A percentile compares a stretch with the other conserved stretches of the same genome.
These are phyloP conservation scores for Hyaloscypha variabilis DNA, from an alignment of 495 filamentous ascomycete genomes.

Conservation along the genomic window DNA sequence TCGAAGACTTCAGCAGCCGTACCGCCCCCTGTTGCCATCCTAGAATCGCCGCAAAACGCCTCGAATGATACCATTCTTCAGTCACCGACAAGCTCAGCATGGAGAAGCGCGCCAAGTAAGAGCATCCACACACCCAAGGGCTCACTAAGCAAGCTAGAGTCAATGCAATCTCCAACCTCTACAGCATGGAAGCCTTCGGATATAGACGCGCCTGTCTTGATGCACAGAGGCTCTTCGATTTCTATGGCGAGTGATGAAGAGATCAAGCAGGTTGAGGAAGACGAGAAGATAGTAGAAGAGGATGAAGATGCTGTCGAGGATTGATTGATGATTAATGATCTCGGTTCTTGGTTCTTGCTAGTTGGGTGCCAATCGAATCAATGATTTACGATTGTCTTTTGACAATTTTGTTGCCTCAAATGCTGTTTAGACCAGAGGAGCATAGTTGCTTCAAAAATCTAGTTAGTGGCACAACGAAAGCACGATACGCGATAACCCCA, in stretches of 20 bases:
- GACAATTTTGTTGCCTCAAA: too few species aligned
- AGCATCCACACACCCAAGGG: slow-evolving; percentile 8
- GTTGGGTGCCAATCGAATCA: background rate
- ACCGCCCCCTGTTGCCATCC: slow-evolving; percentile 20
- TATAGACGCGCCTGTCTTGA: slow-evolving; percentile 37
- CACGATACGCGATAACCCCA: too few species aligned
- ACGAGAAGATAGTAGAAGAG: slow-evolving; percentile 36
- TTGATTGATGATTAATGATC: background rate
- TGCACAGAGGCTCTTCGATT: slow-evolving; percentile 24
- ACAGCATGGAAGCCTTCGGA: slow-evolving; percentile 48
- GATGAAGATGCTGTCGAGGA: slow-evolving; percentile 32
- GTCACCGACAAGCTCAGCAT: slow-evolving; percentile 43
- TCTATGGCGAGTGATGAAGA: slow-evolving; percentile 33
- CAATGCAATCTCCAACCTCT: slow-evolving; percentile 48
- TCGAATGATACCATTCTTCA: slow-evolving; percentile 29
- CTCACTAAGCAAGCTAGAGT: slow-evolving; percentile 22
- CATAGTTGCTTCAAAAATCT: background rate
- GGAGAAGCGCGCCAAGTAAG: slow-evolving; percentile 26
- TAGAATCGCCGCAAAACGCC: slow-evolving; percentile 10
- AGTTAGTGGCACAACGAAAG: too few species aligned
- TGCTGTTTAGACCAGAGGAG: background rate
- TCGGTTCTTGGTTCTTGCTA: background rate
- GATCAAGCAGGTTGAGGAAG: slow-evolving; percentile 36
- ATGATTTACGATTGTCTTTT: background rate
- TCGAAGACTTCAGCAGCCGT: slow-evolving; percentile 25